Conservation (phyloP, 2,329 filamentous ascomycete species). For the Myriosclerotinia curreyana region DNA sequence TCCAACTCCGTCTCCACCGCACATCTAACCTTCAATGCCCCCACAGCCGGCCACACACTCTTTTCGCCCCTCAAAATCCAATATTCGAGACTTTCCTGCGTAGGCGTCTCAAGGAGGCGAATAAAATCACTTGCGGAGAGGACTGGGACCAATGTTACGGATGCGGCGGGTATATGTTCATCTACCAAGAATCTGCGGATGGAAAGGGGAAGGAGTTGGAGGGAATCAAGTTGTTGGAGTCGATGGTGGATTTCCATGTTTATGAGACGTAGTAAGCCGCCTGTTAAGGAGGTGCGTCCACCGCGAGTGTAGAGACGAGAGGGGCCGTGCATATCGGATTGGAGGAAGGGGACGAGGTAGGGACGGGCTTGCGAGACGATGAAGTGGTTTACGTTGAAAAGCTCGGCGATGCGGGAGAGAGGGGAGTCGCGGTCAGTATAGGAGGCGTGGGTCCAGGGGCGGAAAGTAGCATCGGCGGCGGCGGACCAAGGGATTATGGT, state of each 20-base stretch:
- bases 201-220: constrained; percentile 66
- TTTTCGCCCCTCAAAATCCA: constrained; percentile 84
- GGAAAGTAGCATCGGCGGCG: constrained; percentile 49
- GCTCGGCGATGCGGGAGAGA: constrained; percentile 58
- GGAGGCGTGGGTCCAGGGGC: constrained; percentile 52
- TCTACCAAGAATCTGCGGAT: constrained; percentile 77
- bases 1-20: constrained; percentile 87
- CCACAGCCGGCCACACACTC: constrained; percentile 87
- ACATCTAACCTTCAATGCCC: constrained; percentile 76
- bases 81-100: constrained; percentile 69
- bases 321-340: constrained; percentile 75
- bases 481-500: constrained; percentile 58
- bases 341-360: constrained; percentile 82
- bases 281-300: constrained; percentile 55
- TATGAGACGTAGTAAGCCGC: constrained; percentile 63
- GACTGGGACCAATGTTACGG: constrained; percentile 78
- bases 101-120: constrained; percentile 79
- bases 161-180: constrained; percentile 74
- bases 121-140: constrained; percentile 70
- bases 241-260: constrained; percentile 77
- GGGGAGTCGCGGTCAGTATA: constrained; percentile 57
- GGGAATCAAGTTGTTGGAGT: constrained; percentile 73
- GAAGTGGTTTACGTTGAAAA: constrained; percentile 82
- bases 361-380: constrained; percentile 90
- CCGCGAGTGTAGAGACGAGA: constrained; percentile 58